Evolutionary conservation across 2,329 filamentous ascomycete genomes (phyloP).

Genomic region (Diaporthe longicolla): DNA sequence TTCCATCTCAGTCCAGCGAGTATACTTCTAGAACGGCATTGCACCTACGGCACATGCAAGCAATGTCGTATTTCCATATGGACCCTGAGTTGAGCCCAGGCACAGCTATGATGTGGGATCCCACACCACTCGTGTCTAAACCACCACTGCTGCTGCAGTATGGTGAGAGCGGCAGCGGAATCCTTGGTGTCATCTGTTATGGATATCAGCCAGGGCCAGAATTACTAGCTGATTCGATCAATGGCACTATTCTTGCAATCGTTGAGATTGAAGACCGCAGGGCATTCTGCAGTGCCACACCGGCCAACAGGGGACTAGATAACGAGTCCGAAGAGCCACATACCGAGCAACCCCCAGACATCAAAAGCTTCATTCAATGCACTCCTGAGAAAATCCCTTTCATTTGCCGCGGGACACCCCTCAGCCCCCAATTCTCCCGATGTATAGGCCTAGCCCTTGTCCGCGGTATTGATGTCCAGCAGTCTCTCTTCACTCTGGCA

Average conservation of each 20-base stretch:
- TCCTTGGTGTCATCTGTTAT: conserved; percentile 78
- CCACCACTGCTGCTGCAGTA: conserved; percentile 76
- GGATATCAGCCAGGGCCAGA: conserved; percentile 73
- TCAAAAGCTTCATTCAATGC: conserved; percentile 52
- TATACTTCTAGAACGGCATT: conserved; percentile 71
- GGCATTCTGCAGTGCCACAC: conserved; percentile 59
- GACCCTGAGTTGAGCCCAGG: conserved; percentile 42
- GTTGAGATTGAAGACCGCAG: conserved; percentile 70
- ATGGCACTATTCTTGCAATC: conserved; percentile 78
- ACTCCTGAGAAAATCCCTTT: conserved; percentile 72
- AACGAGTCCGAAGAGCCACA: conserved; percentile 29
- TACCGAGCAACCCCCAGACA: not conserved
- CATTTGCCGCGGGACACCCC: conserved; percentile 67
- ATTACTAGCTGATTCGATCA: conserved; percentile 74
- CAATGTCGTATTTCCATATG: conserved; percentile 83
- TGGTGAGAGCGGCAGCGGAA: conserved; percentile 61
- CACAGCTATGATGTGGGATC: conserved; percentile 60
- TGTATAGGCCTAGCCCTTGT: conserved; percentile 77
- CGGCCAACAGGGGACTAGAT: not conserved
- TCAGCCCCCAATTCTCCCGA: conserved; percentile 72
- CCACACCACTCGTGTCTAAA: conserved; percentile 67
- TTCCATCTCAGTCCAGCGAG: conserved; percentile 73
- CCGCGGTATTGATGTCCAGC: conserved; percentile 74
- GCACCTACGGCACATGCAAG: conserved; percentile 80
- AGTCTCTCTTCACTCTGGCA: conserved; percentile 72